A percentile compares a stretch with the other conserved stretches of the same genome.
These are phyloP conservation scores for Naganishia vishniacii DNA, from an alignment of 768 basidiomycete species.

Conservation along the genomic window DNA sequence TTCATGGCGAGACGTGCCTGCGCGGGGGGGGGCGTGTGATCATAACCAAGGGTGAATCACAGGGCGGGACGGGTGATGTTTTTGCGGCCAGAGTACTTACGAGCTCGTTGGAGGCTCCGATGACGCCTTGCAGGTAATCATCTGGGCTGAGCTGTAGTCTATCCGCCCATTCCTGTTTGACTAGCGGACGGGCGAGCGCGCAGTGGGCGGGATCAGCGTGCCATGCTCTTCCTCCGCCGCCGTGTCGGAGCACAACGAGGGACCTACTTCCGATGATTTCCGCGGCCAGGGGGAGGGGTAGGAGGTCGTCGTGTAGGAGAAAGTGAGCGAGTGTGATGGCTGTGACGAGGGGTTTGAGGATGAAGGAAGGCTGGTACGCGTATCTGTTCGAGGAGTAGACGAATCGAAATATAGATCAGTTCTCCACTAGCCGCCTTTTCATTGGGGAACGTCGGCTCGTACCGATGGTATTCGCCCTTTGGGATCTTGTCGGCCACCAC, in stretches of 20 bases:
- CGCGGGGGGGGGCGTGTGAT: no score
- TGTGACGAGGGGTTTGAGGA: constrained; percentile 38
- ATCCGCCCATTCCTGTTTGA: constrained; percentile 40
- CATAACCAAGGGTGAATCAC: no score
- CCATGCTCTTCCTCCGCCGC: no score
- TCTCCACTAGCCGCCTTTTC: no score
- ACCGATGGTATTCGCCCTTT: constrained; percentile 26
- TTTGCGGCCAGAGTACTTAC: no score
- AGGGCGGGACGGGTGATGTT: no score
- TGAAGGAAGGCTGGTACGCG: constrained; percentile 23
- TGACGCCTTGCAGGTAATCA: constrained; percentile 52
- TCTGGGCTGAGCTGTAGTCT: constrained; percentile 49
- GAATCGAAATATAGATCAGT: neutral
- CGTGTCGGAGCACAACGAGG: no score
- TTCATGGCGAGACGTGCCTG: constrained; percentile 49
- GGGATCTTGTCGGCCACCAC: constrained; percentile 24
- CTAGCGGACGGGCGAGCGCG: constrained; percentile 28
- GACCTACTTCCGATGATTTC: constrained; percentile 48
- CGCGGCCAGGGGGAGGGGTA: constrained; percentile 40
- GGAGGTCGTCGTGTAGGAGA: constrained; percentile 45
- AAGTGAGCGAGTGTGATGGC: constrained; percentile 45
- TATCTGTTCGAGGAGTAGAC: neutral
- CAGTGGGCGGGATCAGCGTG: neutral
- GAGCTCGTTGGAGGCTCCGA: constrained; percentile 50
- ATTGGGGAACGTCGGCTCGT: constrained; percentile 9